Conservation (phyloP, 768 basidiomycete species). For the Pleurotus eryngii region DNA sequence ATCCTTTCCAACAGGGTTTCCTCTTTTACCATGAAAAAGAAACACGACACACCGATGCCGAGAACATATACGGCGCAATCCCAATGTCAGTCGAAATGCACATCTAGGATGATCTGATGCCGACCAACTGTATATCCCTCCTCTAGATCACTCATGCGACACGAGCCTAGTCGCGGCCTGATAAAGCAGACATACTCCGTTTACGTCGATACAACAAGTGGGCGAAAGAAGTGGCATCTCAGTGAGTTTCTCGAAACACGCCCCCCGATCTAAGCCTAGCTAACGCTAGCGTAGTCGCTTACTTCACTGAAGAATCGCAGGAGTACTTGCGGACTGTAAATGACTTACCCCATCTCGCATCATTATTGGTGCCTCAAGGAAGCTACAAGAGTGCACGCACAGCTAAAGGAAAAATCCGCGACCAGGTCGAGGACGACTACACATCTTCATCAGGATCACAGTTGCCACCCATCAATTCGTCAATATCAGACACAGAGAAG, state of each 20-base stretch:
- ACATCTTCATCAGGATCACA: background rate
- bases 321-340: conserved; percentile 59
- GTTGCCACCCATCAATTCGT: background rate
- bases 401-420: conserved; percentile 48
- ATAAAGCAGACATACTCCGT: conserved; percentile 85
- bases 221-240: conserved; percentile 79
- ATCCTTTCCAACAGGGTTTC: conserved; percentile 53
- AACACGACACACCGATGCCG: conserved; percentile 26
- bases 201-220: conserved; percentile 62
- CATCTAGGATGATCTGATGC: background rate
- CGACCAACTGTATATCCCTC: background rate
- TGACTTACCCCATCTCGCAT: conserved; percentile 50
- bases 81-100: conserved; percentile 8
- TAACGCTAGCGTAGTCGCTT: conserved; percentile 52
- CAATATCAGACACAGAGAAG: background rate
- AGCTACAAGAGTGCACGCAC: conserved; percentile 72
- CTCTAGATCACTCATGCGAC: background rate
- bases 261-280: conserved; percentile 18
- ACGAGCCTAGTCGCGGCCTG: conserved; percentile 33
- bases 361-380: conserved; percentile 57
- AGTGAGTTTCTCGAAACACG: conserved; percentile 41
- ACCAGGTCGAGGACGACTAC: conserved; percentile 40
- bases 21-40: conserved; percentile 76
- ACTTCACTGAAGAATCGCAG: conserved; percentile 72
- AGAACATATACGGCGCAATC: conserved; percentile 7